A percentile compares a stretch with the other conserved stretches of the same genome.
Evolutionary conservation across 805 yeast species (phyloP).

Genomic region (Yamadazyma takamatsuzukensis): DNA sequence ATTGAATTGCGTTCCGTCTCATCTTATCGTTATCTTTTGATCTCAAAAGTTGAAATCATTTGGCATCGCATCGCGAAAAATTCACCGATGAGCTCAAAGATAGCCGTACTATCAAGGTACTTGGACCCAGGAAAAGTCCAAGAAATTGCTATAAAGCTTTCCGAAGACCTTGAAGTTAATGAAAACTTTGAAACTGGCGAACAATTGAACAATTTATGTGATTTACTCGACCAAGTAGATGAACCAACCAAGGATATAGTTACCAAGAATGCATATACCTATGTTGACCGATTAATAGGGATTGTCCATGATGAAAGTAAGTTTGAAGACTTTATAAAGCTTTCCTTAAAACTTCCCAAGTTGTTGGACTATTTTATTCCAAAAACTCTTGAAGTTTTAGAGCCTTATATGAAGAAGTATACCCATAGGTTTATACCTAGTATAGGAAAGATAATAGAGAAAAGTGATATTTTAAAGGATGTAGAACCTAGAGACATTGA

Average conservation of each 20-base stretch:
- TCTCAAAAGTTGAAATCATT: no score
- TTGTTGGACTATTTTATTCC: conserved; percentile 13
- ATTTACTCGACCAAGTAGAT: conserved; percentile 21
- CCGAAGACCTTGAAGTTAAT: conserved; percentile 14
- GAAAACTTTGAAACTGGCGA: conserved; percentile 13
- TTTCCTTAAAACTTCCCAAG: conserved; percentile 14
- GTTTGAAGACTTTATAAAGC: conserved; percentile 11
- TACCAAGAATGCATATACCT: conserved; percentile 1
- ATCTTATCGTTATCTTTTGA: no score
- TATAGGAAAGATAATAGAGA: conserved; percentile 8
- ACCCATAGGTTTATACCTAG: conserved; percentile 16
- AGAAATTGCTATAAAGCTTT: conserved; percentile 19
- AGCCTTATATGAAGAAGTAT: conserved; percentile 6
- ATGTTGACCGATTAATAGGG: conserved; percentile 5
- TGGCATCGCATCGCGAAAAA: conserved; percentile 2
- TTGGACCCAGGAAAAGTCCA: conserved; percentile 17
- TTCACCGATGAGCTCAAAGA: conserved; percentile 7
- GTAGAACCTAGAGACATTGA: conserved; percentile 10
- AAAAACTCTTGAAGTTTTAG: conserved; percentile 3
- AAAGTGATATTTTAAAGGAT: background rate
- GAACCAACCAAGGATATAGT: conserved; percentile 3
- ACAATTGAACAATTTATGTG: conserved; percentile 20
- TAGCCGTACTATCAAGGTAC: conserved; percentile 22
- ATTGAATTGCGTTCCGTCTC: no score
- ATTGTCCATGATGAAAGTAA: conserved; percentile 1